Evolutionary conservation across 225 moss, liverwort and hornwort genomes (phyloP).

Genomic region (Pseudoscleropodium purum): DNA sequence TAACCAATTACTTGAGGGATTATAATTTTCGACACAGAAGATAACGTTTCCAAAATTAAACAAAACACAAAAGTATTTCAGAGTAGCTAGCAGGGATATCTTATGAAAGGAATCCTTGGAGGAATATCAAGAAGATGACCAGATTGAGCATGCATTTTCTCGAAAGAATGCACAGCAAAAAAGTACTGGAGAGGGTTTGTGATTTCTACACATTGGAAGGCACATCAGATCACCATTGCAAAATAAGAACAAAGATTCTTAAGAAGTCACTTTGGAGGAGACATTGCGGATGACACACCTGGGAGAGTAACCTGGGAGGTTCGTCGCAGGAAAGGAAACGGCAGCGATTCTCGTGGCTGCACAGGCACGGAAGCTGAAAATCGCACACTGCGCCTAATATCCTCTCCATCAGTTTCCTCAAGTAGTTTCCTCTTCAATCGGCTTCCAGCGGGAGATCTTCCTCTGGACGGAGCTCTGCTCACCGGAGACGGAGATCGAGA

Average conservation of each 20-base stretch:
- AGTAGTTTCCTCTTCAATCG: not conserved
- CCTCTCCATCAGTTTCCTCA: not conserved
- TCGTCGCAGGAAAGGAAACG: conserved; percentile 24
- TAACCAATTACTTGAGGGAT: not conserved
- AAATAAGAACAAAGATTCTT: not conserved
- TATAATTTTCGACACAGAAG: not conserved
- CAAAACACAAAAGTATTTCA: not conserved
- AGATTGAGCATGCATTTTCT: not conserved
- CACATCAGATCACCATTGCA: not conserved
- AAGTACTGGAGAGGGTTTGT: not conserved
- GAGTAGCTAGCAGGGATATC: not conserved
- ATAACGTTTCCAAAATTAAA: not conserved
- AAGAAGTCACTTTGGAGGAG: not conserved
- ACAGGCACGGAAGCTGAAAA: conserved; percentile 21
- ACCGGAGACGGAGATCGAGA: not conserved
- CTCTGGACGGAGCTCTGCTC: conserved; percentile 2
- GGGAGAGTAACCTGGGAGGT: conserved; percentile 7
- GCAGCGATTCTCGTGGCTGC: conserved; percentile 23
- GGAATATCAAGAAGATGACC: not conserved
- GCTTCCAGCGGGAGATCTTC: not conserved
- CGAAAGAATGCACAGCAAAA: not conserved
- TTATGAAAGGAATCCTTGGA: not conserved
- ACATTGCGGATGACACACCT: not conserved
- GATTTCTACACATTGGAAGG: not conserved
- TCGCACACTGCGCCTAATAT: conserved; percentile 1